A percentile compares a stretch with the other conserved stretches of the same genome.
phyloP scores from a whole-genome alignment of 495 filamentous ascomycete genomes.

The Penicillium steckii region DNA sequence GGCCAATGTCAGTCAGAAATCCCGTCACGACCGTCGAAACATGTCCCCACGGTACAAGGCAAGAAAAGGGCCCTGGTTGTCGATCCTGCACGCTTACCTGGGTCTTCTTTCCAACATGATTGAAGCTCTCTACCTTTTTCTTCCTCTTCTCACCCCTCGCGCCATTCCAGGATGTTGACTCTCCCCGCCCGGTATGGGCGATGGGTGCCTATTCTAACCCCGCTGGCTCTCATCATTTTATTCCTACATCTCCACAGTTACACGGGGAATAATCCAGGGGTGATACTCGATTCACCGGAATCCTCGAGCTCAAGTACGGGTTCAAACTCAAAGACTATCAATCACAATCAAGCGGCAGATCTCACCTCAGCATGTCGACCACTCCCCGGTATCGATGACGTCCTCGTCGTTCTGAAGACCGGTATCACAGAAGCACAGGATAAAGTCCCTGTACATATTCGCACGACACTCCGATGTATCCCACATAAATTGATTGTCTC shows the following conservation, averaged over 20 bases:
- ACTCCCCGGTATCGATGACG: slow-evolving; percentile 32
- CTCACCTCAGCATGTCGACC: slow-evolving; percentile 17
- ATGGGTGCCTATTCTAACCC: slow-evolving; percentile 19
- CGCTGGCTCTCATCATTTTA: slow-evolving; percentile 11
- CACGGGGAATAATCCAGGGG: slow-evolving; percentile 6
- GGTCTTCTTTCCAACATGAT: slow-evolving; percentile 16
- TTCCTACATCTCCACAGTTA: slow-evolving; percentile 18
- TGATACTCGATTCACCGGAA: not conserved
- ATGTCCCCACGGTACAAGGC: slow-evolving; percentile 6
- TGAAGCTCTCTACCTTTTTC: slow-evolving; percentile 6
- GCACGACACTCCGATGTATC: slow-evolving; percentile 46
- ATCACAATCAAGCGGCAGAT: not conserved
- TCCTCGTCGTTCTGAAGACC: slow-evolving; percentile 48
- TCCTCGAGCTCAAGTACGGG: not conserved
- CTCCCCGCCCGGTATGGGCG: slow-evolving; percentile 28
- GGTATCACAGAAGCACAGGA: slow-evolving; percentile 46
- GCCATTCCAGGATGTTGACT: slow-evolving; percentile 11
- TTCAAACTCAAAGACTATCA: not conserved
- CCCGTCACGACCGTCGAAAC: slow-evolving; percentile 6
- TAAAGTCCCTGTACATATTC: slow-evolving; percentile 44
- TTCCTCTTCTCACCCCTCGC: not conserved
- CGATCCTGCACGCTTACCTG: not conserved
- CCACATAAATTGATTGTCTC: slow-evolving; percentile 48
- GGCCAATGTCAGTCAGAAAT: slow-evolving; percentile 12
- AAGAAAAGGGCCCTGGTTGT: not conserved